Evolutionary conservation across 2,329 filamentous ascomycete genomes (phyloP).

Genomic region (Chaetomium sp.): DNA sequence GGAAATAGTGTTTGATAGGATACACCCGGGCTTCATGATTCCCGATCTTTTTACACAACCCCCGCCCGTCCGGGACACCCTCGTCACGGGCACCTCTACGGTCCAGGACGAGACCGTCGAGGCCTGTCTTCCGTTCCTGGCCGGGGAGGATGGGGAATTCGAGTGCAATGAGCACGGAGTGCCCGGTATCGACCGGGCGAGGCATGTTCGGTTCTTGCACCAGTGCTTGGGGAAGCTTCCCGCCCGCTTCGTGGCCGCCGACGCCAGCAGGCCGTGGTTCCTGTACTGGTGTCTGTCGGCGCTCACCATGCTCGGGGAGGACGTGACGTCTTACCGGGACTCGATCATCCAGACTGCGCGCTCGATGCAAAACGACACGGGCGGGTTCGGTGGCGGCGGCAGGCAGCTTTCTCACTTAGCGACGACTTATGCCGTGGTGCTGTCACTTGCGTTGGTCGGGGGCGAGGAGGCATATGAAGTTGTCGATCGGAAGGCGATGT

Average conservation of each 20-base stretch:
- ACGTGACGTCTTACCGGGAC: conserved; percentile 67
- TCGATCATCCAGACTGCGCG: conserved; percentile 73
- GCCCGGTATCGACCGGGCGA: conserved; percentile 68
- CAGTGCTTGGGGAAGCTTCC: conserved; percentile 65
- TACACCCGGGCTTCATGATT: conserved; percentile 40
- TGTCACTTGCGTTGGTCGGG: conserved; percentile 78
- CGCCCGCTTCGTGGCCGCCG: conserved; percentile 68
- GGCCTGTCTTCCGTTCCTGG: conserved; percentile 70
- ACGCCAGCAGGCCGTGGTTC: conserved; percentile 90
- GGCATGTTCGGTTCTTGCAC: conserved; percentile 64
- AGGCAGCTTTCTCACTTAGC: conserved; percentile 89
- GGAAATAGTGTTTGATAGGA: conserved; percentile 31
- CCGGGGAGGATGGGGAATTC: conserved; percentile 51
- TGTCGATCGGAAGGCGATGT: conserved; percentile 82
- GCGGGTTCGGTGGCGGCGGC: conserved; percentile 92
- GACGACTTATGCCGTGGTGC: conserved; percentile 80
- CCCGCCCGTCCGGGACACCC: conserved; percentile 65
- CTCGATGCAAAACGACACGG: conserved; percentile 77
- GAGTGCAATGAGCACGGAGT: conserved; percentile 71
- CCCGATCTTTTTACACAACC: conserved; percentile 59
- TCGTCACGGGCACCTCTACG: conserved; percentile 68
- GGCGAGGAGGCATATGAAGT: conserved; percentile 72
- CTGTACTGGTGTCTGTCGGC: conserved; percentile 88
- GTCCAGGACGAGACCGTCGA: conserved; percentile 70
- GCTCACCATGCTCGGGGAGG: conserved; percentile 74